phyloP scores from a whole-genome alignment of 306 rosid species.

The Ormosia semicastrata region DNA sequence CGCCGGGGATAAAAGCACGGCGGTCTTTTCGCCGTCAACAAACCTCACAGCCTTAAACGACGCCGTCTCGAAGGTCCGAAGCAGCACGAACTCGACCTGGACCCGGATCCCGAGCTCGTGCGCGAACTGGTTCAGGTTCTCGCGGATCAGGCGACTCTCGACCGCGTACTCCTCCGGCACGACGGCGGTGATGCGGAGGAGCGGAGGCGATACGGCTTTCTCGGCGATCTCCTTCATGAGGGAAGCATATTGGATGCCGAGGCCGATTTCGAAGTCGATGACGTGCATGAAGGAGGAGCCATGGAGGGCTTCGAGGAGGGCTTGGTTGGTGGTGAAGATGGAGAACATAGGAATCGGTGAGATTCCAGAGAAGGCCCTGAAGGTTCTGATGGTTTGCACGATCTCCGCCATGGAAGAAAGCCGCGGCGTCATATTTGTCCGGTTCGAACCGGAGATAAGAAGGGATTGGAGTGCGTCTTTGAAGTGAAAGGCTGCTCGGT shows the following conservation, averaged over 20 bases:
- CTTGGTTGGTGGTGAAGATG: constrained; percentile 80
- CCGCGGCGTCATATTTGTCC: constrained; percentile 20
- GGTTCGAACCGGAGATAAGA: constrained; percentile 57
- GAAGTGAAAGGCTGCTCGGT: constrained; percentile 73
- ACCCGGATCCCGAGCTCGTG: constrained; percentile 67
- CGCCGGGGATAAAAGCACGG: constrained; percentile 62
- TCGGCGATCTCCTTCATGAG: constrained; percentile 82
- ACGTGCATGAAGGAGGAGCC: constrained; percentile 59
- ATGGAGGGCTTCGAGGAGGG: constrained; percentile 70
- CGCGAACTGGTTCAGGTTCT: constrained; percentile 74
- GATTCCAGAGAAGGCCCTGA: constrained; percentile 65
- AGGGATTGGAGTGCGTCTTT: constrained; percentile 75
- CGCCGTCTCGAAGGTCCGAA: constrained; percentile 54
- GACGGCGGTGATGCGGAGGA: constrained; percentile 71
- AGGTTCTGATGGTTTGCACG: constrained; percentile 66
- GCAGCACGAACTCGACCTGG: constrained; percentile 62
- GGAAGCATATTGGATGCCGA: constrained; percentile 85
- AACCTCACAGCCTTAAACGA: constrained; percentile 69
- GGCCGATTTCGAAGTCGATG: constrained; percentile 80
- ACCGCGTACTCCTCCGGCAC: constrained; percentile 70
- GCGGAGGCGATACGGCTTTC: constrained; percentile 42
- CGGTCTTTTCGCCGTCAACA: constrained; percentile 70
- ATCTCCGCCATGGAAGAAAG: constrained; percentile 70
- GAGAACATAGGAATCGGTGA: constrained; percentile 88
- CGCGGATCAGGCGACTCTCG: constrained; percentile 60